Evolutionary conservation across 192 early-diverging fungal species (phyloP), one percentile per base, ranked within the genome.

Genomic region (Coemansia sp.): DNA sequence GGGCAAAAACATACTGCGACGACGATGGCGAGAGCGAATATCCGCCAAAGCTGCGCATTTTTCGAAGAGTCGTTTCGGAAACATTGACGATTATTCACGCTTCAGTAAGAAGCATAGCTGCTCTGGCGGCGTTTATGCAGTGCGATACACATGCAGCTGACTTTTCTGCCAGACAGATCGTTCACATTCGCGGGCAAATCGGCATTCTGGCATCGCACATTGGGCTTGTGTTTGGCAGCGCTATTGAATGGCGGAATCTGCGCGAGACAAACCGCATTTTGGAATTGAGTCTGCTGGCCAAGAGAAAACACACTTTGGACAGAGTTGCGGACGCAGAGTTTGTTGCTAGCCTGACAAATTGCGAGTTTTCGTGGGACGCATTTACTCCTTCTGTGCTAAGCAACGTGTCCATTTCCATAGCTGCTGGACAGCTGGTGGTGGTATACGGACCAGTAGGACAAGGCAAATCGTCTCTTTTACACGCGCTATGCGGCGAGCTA

Each of bases 391-490:
- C 69, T 33, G 58, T 70, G 40, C 73, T 88, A 20, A 67, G 64
- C 28, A 40, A 76, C 55, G 80, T 87, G 65, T 72, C 84, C 48
- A 42, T 88, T 30, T 28, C 45, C n/a, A 72, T 90, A 20, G 49
- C 62, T 5, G 40, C 73, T n/a, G 87, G 87, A 4, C 32, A 63
- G 45, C 63, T 90, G 14, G 75, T 84, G 0, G 77, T 72, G 17
- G 68, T 90, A 28, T 67, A 74, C 8, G 87, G 89, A 3, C 60
- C 76, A 6, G 84, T 89, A 18, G 87, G 86, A 10, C 61, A 61
- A 8, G 89, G 89, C 60, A 90, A 90, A 72, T 87, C 85, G 8
- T 77, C 80, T 42, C 63, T 90, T 22, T 57, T 88, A 45, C 63
- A 75, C 49, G 88, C 88, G 7, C 61, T 90, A n/a, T 56, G 85